Conservation (phyloP, 495 filamentous ascomycete genomes). For the Pseudevernia furfuracea region DNA sequence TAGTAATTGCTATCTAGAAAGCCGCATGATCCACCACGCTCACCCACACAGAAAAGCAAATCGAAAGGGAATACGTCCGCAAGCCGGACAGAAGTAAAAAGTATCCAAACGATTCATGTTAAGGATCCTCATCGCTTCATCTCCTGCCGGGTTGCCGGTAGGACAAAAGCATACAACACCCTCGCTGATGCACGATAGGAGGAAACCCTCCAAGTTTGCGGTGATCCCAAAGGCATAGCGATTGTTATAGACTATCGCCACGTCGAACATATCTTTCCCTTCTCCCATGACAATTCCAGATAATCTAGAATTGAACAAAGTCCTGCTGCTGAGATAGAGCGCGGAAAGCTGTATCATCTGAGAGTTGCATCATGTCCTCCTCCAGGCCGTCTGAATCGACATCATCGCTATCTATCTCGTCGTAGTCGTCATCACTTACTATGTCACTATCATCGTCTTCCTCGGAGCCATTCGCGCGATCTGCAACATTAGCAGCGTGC, state of each 20-base stretch:
- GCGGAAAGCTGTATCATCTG: constrained; percentile 41
- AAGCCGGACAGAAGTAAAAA: neutral
- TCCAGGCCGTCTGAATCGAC: constrained; percentile 82
- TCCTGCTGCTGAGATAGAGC: constrained; percentile 61
- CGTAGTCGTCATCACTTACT: constrained; percentile 74
- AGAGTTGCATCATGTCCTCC: constrained; percentile 49
- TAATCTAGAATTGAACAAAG: constrained; percentile 51
- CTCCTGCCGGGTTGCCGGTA: neutral
- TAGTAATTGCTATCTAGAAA: neutral
- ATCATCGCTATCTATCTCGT: constrained; percentile 73
- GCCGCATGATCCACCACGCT: neutral
- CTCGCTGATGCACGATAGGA: neutral
- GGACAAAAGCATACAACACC: neutral
- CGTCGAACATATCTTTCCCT: neutral
- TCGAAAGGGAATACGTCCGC: neutral
- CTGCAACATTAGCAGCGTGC: constrained; percentile 39
- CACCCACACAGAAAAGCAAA: neutral
- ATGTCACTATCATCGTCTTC: constrained; percentile 64
- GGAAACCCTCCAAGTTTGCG: neutral
- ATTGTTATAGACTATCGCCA: neutral
- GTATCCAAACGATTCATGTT: neutral
- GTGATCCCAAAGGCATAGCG: constrained; percentile 1
- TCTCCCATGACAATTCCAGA: neutral
- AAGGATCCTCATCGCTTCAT: neutral
- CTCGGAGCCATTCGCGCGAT: constrained; percentile 24